Percentiles rank a stretch among this genome's conserved stretches.
Conservation (phyloP, 257 asterid genomes). For the Solanum virginianum region DNA sequence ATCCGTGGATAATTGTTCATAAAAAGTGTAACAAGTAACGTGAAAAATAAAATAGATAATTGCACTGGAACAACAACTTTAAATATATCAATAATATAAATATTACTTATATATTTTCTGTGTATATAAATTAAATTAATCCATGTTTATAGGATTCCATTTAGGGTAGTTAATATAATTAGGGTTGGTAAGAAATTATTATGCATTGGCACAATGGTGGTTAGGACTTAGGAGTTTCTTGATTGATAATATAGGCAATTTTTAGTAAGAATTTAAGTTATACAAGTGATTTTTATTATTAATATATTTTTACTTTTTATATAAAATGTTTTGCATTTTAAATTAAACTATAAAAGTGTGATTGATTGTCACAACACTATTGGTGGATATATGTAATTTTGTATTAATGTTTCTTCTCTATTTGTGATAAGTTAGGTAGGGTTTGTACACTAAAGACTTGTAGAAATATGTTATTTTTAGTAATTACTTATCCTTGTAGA, state of each 20-base stretch:
- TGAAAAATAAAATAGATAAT: not conserved
- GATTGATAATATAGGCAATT: too few relatives aligned
- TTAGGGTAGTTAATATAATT: not conserved
- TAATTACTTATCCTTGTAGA: not conserved
- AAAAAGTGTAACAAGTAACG: too few relatives aligned
- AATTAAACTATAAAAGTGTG: too few relatives aligned
- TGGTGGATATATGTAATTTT: not conserved
- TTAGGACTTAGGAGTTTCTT: not conserved
- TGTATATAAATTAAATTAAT: not conserved
- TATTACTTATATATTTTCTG: not conserved
- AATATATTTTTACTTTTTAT: too few relatives aligned
- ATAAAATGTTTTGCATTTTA: too few relatives aligned
- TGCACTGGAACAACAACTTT: too few relatives aligned
- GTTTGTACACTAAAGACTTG: not conserved
- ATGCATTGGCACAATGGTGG: not conserved
- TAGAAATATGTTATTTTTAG: not conserved
- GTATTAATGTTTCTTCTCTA: not conserved
- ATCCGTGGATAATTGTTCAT: too few relatives aligned
- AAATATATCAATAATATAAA: not conserved
- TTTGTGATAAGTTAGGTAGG: not conserved
- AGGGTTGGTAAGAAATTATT: not conserved
- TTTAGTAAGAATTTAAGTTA: too few relatives aligned
- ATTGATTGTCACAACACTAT: not conserved
- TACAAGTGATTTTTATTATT: too few relatives aligned
- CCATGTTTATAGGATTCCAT: not conserved